Base-by-base conservation (phyloP, 1,284 basidiomycete species). In the Macrocystidia cucumis region DNA sequence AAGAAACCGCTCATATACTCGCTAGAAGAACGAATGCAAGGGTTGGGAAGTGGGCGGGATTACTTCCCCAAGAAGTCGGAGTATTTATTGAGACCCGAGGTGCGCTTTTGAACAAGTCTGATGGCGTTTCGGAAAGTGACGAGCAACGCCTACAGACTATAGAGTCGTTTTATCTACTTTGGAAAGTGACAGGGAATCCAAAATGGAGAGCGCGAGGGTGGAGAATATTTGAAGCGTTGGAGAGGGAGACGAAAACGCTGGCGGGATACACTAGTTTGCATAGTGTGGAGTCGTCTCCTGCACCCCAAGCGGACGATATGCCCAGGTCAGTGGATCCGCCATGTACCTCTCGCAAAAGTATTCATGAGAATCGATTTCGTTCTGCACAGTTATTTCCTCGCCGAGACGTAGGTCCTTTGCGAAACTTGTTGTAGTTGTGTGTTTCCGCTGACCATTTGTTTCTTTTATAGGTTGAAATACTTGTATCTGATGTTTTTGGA, bases 121-220 rank as follows among this genome's bases (percentile, higher is more conserved):
- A 6, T 12, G 9, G n/a, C 17, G 14, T 22, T 9, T 25, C 40
- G 20, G 38, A 36, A 18, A 18, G 38, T 32, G 14, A 63, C 25
- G n/a, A n/a, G n/a, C n/a, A n/a, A n/a, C n/a, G n/a, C n/a, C 29
- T 38, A 37, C 28, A 87, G 79, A 69, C 83, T 2, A 55, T 86
- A 3, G 84, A 87, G 48, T 77, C 72, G 23, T 65, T 86, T 38
- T 85, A 79, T 49, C 50, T 84, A 12, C 50, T 86, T 29, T 87
- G 79, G 78, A 64, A 72, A 23, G 70, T 72, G 11, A 86, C 83
- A 1, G 74, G 78, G 0, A 70, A 82, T 43, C 54, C 53, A 29
- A 65, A 66, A 34, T 87, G 84, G 83, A 63, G 83, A 35, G 69
- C 79, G 23, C 47, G 49, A 14, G 59, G 54, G 6, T 63, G 60